These are phyloP conservation scores for Zymoseptoria tritici DNA, from an alignment of 2,329 filamentous ascomycete species.

Conservation along the genomic window DNA sequence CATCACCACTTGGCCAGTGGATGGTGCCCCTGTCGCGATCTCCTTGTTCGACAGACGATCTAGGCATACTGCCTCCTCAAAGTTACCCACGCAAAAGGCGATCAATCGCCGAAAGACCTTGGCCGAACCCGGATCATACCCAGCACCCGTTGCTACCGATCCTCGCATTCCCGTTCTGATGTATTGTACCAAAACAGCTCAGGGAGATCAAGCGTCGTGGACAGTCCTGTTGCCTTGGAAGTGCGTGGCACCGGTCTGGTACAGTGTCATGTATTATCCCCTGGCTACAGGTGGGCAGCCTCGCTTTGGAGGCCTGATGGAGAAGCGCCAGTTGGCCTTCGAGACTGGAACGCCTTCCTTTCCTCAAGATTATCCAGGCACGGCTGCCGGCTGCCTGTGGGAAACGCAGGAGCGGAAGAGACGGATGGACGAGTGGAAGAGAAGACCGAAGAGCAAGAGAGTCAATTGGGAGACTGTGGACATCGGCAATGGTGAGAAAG, in stretches of 20 bases:
- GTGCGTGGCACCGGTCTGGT: constrained; percentile 79
- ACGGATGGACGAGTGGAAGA: constrained; percentile 61
- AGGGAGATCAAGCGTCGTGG: constrained; percentile 59
- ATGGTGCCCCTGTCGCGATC: constrained; percentile 37
- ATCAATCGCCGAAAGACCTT: constrained; percentile 69
- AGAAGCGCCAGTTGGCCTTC: constrained; percentile 72
- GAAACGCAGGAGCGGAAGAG: constrained; percentile 58
- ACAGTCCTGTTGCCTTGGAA: constrained; percentile 84
- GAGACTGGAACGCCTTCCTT: constrained; percentile 76
- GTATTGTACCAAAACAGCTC: constrained; percentile 37
- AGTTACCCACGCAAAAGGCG: constrained; percentile 67
- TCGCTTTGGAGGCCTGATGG: constrained; percentile 71
- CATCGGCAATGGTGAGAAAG: constrained; percentile 64
- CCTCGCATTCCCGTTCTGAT: constrained; percentile 72
- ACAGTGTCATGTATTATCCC: constrained; percentile 73
- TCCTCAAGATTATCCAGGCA: constrained; percentile 75
- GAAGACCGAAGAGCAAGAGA: constrained; percentile 73
- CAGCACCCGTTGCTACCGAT: constrained; percentile 54
- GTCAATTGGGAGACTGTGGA: constrained; percentile 67
- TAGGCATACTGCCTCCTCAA: constrained; percentile 57
- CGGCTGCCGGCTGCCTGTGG: constrained; percentile 71
- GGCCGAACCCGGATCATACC: constrained; percentile 54
- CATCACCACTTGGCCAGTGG: constrained; percentile 61
- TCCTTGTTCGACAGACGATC: constrained; percentile 60
- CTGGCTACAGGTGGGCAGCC: constrained; percentile 73